Conservation (phyloP, 495 filamentous ascomycete genomes). For the Neurospora sp. region DNA sequence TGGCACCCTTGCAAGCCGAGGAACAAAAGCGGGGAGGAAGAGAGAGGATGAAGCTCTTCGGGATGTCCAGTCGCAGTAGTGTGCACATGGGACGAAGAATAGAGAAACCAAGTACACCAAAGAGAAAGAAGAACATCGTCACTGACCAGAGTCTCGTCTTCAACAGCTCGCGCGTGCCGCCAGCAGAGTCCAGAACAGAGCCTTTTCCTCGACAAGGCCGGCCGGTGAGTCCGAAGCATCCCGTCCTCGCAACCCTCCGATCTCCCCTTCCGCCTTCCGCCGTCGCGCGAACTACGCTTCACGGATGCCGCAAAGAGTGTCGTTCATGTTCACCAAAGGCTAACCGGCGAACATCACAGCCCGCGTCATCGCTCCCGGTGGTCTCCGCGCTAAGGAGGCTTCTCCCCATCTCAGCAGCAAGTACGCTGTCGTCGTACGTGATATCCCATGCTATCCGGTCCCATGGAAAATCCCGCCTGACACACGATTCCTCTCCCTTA, state of each 20-base stretch:
- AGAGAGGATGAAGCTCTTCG: neutral
- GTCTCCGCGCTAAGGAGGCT: slow-evolving; percentile 85
- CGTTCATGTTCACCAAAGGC: neutral
- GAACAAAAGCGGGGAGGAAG: neutral
- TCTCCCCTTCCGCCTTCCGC: neutral
- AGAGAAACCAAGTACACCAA: neutral
- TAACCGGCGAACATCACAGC: slow-evolving; percentile 19
- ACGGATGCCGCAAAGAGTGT: neutral
- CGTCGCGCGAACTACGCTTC: neutral
- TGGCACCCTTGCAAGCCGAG: slow-evolving; percentile 9
- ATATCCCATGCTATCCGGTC: slow-evolving; percentile 13
- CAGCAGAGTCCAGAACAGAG: slow-evolving; percentile 44
- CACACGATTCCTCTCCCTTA: slow-evolving; percentile 13
- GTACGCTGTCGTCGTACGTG: slow-evolving; percentile 84
- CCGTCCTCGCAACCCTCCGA: neutral
- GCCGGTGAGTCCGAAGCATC: slow-evolving; percentile 47
- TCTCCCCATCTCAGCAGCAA: slow-evolving; percentile 71
- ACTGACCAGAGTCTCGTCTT: neutral
- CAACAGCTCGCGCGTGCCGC: slow-evolving; percentile 38
- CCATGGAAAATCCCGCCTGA: slow-evolving; percentile 12
- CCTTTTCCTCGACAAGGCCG: slow-evolving; percentile 78
- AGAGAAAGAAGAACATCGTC: neutral
- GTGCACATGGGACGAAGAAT: neutral
- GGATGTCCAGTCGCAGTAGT: neutral
- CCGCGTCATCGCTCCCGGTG: slow-evolving; percentile 72